Evolutionary conservation across 108 stramenopile species (phyloP).

Genomic region (Stephanodiscus triporus): DNA sequence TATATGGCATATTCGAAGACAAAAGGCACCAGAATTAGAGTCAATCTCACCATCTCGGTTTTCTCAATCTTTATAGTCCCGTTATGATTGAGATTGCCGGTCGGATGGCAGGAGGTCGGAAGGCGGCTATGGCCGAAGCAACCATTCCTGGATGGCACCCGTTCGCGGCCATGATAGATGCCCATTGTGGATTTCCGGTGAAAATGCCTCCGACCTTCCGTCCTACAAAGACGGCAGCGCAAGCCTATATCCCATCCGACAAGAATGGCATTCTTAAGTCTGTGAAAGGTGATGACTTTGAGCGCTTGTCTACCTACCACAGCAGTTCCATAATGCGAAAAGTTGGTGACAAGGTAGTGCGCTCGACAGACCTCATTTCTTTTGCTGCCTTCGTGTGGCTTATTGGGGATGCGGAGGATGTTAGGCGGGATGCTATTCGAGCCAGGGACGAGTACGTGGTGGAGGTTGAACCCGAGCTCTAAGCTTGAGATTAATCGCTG

Average conservation of each 20-base stretch:
- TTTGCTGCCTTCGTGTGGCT: constrained; percentile 61
- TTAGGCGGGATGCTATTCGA: constrained; percentile 43
- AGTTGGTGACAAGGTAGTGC: constrained; percentile 49
- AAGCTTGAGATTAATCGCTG: too few relatives aligned
- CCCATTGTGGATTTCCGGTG: constrained; percentile 62
- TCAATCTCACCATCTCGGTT: constrained; percentile 2
- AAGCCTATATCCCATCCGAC: constrained; percentile 51
- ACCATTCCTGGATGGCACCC: constrained; percentile 56
- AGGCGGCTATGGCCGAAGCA: constrained; percentile 61
- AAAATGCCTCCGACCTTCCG: constrained; percentile 57
- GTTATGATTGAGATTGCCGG: constrained; percentile 64
- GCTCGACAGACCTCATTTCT: constrained; percentile 48
- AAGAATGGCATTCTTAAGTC: constrained; percentile 52
- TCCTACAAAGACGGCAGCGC: constrained; percentile 41
- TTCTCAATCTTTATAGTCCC: constrained; percentile 15
- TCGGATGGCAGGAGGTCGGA: constrained; percentile 63
- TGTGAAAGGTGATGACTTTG: constrained; percentile 46
- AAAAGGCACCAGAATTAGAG: not conserved
- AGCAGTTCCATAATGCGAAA: constrained; percentile 38
- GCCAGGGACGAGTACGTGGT: constrained; percentile 54
- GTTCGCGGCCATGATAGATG: constrained; percentile 63
- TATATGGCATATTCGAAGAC: not conserved
- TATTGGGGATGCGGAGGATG: constrained; percentile 53
- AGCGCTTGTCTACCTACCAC: constrained; percentile 52
- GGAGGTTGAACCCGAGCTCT: constrained; percentile 30